A percentile compares a stretch with the other conserved stretches of the same genome.
Evolutionary conservation across 495 filamentous ascomycete species (phyloP).

Genomic region (Hyaloscypha finlandica): DNA sequence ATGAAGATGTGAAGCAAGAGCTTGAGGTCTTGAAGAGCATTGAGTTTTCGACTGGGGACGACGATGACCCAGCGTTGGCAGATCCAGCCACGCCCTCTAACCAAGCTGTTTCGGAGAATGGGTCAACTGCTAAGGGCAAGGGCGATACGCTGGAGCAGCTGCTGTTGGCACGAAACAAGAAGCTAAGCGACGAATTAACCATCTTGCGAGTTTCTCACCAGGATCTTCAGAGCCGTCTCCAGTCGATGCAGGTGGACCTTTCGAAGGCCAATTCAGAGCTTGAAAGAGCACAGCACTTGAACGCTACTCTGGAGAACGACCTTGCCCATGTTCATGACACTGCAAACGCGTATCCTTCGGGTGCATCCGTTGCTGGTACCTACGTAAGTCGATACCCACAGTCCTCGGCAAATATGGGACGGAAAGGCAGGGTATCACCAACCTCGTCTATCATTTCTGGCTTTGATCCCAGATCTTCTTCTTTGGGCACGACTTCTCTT

Average conservation of each 20-base stretch:
- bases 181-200: constrained; percentile 89
- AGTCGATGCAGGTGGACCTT: constrained; percentile 79
- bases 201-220: constrained; percentile 92
- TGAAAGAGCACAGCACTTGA: constrained; percentile 80
- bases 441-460: constrained; percentile 98
- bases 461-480: constrained; percentile 67
- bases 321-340: constrained; percentile 84
- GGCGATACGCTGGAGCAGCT: constrained; percentile 88
- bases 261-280: constrained; percentile 83
- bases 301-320: constrained; percentile 89
- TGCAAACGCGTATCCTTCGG: constrained; percentile 78
- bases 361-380: constrained; percentile 90
- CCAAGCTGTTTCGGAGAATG: constrained; percentile 43
- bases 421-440: constrained; percentile 76
- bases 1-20: constrained; percentile 93
- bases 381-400: constrained; percentile 81
- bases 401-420: constrained; percentile 50
- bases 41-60: constrained; percentile 89
- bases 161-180: constrained; percentile 90
- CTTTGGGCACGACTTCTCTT: constrained; percentile 47
- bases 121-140: constrained; percentile 55
- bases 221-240: constrained; percentile 79
- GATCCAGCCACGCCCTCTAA: constrained; percentile 20
- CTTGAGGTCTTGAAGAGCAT: constrained; percentile 97
- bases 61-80: constrained; percentile 54